Conservation (phyloP, 805 yeast species). For the Kuraishia borneana region DNA sequence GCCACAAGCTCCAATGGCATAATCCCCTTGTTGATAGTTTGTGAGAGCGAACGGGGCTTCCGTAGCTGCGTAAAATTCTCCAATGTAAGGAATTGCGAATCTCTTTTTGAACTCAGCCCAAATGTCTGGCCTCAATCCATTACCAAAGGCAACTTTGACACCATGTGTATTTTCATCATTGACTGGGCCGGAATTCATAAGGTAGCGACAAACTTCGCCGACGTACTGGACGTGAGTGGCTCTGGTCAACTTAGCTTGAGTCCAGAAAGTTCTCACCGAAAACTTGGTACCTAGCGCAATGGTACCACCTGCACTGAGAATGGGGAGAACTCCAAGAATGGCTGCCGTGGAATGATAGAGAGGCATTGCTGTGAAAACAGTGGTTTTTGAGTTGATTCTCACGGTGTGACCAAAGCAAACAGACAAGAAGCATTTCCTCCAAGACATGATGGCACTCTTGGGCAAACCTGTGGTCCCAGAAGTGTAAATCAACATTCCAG, state of each 20-base stretch:
- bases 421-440: slow-evolving; percentile 70
- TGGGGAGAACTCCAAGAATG: slow-evolving; percentile 68
- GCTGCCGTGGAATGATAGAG: slow-evolving; percentile 93
- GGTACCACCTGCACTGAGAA: slow-evolving; percentile 50
- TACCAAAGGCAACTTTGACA: slow-evolving; percentile 72
- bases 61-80: slow-evolving; percentile 90
- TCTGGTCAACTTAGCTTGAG: slow-evolving; percentile 58
- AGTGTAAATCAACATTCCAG: slow-evolving; percentile 73
- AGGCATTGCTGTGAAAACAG: slow-evolving; percentile 88
- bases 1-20: slow-evolving; percentile 83
- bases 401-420: slow-evolving; percentile 59
- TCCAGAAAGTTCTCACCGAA: slow-evolving; percentile 81
- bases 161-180: slow-evolving; percentile 55
- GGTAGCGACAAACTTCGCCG: slow-evolving; percentile 88
- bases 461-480: slow-evolving; percentile 95
- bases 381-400: slow-evolving; percentile 40
- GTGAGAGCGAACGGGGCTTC: slow-evolving; percentile 88
- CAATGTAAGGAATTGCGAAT: slow-evolving; percentile 64
- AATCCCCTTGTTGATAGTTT: slow-evolving; percentile 63
- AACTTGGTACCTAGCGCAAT: slow-evolving; percentile 73
- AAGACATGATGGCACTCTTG: slow-evolving; percentile 85
- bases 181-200: slow-evolving; percentile 52
- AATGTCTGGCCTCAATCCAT: slow-evolving; percentile 82
- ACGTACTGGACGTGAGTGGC: slow-evolving; percentile 88
- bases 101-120: slow-evolving; percentile 75